Base-by-base conservation (phyloP, 2,329 filamentous ascomycete species). In the Fusarium nodosum region DNA sequence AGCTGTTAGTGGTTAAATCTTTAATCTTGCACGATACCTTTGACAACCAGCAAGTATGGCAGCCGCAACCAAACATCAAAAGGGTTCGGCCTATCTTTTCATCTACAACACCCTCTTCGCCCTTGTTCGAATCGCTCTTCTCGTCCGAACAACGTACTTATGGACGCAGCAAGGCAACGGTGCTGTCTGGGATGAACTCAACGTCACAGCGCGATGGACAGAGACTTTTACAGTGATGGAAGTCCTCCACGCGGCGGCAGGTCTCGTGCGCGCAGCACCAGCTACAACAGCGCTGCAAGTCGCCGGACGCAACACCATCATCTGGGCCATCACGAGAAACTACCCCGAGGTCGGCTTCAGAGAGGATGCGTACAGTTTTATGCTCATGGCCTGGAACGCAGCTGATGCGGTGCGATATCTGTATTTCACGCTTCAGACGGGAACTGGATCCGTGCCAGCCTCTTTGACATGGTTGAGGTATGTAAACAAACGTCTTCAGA, bases 301-400 rank as follows among this genome's bases (percentile, higher is more conserved):
- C 0, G 68, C 68, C 1, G 71, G 71, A 1, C 54, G 71, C 46
- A 73, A 73, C 33, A 73, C 71, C 3, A 73, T 73, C 7, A 46
- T 73, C 5, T 73, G 71, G 71, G 68, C 71, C 7, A 73, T 73
- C 11, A 70, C 71, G 3, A 55, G 71, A 12, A 73, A 73, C 30
- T 73, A 73, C 18, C 62, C 71, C 0, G 53, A 72, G 5, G 60
- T 73, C 18, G 68, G 66, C 1, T 48, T 26, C 1, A 20, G 52
- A 2, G 71, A 73, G 10, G 33, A 26, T 30, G 68, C 68, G 1
- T 73, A 73, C 15, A 60, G 65, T 34, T 48, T 44, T 10, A 72
- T 73, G 71, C 62, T 73, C 3, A 48, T 65, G 36, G 50, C 71
- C 8, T 73, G 71, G 71, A 73, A 73, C 26, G 30, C 56, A 1